These are phyloP conservation scores for Nothophoma quercina DNA, from an alignment of 2,329 filamentous ascomycete species.

Conservation along the genomic window DNA sequence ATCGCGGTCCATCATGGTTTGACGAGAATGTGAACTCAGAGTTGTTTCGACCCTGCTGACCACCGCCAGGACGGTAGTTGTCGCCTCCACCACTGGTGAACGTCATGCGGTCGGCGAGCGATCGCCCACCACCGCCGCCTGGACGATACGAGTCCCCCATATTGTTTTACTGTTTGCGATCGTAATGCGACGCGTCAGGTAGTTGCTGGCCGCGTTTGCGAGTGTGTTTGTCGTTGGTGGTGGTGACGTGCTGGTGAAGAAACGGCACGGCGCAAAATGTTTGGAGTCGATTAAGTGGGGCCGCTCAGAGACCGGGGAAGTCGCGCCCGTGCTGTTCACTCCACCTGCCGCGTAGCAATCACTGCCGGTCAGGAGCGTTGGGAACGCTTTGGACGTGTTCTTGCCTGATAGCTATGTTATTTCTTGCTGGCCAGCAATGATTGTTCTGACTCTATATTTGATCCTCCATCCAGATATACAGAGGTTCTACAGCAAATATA, in stretches of 20 bases:
- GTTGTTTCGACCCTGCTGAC: constrained; percentile 22
- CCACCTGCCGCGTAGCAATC: neutral
- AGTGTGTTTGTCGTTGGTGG: constrained; percentile 4
- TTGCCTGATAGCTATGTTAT: neutral
- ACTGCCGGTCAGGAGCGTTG: neutral
- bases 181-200: constrained; percentile 12
- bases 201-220: neutral
- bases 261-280: constrained; percentile 13
- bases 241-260: constrained; percentile 17
- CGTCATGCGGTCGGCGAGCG: constrained; percentile 41
- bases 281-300: constrained; percentile 27
- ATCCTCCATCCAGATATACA: neutral
- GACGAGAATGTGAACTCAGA: constrained; percentile 47
- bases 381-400: neutral
- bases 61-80: constrained; percentile 36
- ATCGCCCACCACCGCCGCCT: constrained; percentile 20
- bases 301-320: constrained; percentile 17
- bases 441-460: neutral
- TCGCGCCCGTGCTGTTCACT: constrained; percentile 7
- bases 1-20: constrained; percentile 36
- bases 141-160: constrained; percentile 43
- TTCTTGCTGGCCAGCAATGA: neutral
- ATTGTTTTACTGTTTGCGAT: constrained; percentile 9
- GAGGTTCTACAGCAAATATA: neutral
- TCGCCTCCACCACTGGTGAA: constrained; percentile 38